These are phyloP conservation scores for Coemansia sp. DNA, from an alignment of 192 early-diverging fungal species.

Conservation along the genomic window DNA sequence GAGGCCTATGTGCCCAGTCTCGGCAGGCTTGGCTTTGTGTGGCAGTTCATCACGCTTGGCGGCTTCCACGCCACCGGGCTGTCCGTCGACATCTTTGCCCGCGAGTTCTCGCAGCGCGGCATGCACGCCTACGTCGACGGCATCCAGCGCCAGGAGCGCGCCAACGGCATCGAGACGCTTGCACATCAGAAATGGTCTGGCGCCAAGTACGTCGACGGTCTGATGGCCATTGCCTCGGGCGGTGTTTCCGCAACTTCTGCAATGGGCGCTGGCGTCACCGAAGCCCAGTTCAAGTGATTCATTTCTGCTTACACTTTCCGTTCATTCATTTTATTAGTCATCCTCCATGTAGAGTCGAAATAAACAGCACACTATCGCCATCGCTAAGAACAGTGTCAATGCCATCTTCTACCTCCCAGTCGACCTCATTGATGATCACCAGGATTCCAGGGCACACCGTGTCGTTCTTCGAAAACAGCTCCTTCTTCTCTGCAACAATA, in stretches of 20 bases:
- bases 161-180: conserved; percentile 86
- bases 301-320: not conserved
- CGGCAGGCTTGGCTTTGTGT: conserved; percentile 89
- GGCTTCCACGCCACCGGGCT: conserved; percentile 93
- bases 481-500: conserved; percentile 72
- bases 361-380: conserved; percentile 85
- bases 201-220: conserved; percentile 83
- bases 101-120: conserved; percentile 79
- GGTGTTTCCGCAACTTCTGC: conserved; percentile 93
- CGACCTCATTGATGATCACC: conserved; percentile 90
- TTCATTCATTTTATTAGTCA: conserved; percentile 23
- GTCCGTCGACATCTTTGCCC: conserved; percentile 82
- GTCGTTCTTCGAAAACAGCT: conserved; percentile 79
- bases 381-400: conserved; percentile 77
- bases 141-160: conserved; percentile 90
- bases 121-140: conserved; percentile 94
- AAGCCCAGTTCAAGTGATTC: conserved; percentile 68
- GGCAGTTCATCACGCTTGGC: conserved; percentile 97
- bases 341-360: conserved; percentile 97
- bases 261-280: conserved; percentile 92
- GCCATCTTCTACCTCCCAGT: conserved; percentile 95
- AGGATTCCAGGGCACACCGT: conserved; percentile 92
- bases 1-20: conserved; percentile 76
- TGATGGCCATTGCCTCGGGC: conserved; percentile 90
- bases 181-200: conserved; percentile 95